Conservation (phyloP, 2,329 filamentous ascomycete genomes). For the Aspergillus pseudoterreus region DNA sequence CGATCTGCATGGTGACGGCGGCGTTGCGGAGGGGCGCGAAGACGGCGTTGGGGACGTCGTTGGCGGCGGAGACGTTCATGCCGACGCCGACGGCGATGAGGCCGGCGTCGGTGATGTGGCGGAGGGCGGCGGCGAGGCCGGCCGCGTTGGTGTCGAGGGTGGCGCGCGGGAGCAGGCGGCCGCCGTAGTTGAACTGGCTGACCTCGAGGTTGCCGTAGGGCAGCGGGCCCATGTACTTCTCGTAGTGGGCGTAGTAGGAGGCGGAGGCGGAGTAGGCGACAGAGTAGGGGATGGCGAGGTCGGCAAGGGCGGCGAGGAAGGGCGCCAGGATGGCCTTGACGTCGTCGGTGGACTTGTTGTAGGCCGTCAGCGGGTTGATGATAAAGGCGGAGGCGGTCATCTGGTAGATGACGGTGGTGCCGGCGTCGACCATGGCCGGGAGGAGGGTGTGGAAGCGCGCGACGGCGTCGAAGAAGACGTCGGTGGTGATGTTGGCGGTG, state of each 20-base stretch:
- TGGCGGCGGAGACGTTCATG: slow-evolving; percentile 35
- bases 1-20: slow-evolving; percentile 34
- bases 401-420: slow-evolving; percentile 49
- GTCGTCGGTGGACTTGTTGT: slow-evolving; percentile 43
- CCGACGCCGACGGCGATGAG: slow-evolving; percentile 36
- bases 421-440: slow-evolving; percentile 50
- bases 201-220: slow-evolving; percentile 27
- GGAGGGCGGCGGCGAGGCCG: slow-evolving; percentile 28
- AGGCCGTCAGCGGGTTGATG: slow-evolving; percentile 47
- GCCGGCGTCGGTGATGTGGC: slow-evolving; percentile 32
- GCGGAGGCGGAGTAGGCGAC: slow-evolving; percentile 25
- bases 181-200: slow-evolving; percentile 26
- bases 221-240: slow-evolving; percentile 28
- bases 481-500: slow-evolving; percentile 29
- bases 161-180: slow-evolving; percentile 34
- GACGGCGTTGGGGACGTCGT: slow-evolving; percentile 38
- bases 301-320: slow-evolving; percentile 40
- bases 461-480: slow-evolving; percentile 52
- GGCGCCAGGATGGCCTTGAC: slow-evolving; percentile 46
- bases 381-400: slow-evolving; percentile 49
- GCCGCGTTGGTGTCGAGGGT: slow-evolving; percentile 27
- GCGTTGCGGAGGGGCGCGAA: slow-evolving; percentile 38
- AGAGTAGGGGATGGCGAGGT: slow-evolving; percentile 31
- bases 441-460: slow-evolving; percentile 48
- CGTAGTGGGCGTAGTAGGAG: slow-evolving; percentile 34